A percentile compares a stretch with the other conserved stretches of the same genome.
phyloP scores from a whole-genome alignment of 176 grass and related monocot genomes.

The maize (Zea mays) region Zm-B73-REFERENCE-NAM-5.0 NC_050098.1:150716501-150717000 shows the following conservation, averaged over 20 bases:
- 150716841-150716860: neutral
- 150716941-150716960: no score
- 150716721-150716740: neutral
- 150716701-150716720: neutral
- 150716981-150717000: no score
- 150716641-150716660: neutral
- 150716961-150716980: no score
- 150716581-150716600: neutral
- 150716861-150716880: neutral
- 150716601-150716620: neutral
- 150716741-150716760: neutral
- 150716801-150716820: neutral
- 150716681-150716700: neutral
- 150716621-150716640: neutral
- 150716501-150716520: slow-evolving; percentile 74
- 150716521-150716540: slow-evolving; percentile 32
- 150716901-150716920: no score
- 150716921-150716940: no score
- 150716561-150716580: slow-evolving; percentile 27
- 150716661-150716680: neutral
- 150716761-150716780: slow-evolving; percentile 18
- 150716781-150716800: neutral
- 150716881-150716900: no score
- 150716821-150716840: neutral
- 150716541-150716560: neutral